Base-by-base conservation (phyloP, 2,329 filamentous ascomycete genomes). In the Blastomyces parvus region DNA sequence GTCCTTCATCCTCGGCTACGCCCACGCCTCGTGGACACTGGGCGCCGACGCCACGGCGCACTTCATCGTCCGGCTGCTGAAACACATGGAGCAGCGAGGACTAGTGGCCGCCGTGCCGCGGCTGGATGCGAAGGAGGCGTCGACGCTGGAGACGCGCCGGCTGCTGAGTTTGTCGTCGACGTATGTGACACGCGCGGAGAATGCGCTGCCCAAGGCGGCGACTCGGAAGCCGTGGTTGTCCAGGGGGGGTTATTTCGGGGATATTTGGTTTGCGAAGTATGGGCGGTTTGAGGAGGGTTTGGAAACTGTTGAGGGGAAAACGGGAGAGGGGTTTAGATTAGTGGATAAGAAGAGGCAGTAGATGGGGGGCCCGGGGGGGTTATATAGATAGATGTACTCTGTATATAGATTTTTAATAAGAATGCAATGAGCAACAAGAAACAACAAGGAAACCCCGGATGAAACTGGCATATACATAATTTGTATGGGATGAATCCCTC, bases 11-110 rank as follows among this genome's bases (percentile, higher is more conserved):
- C 73, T 79, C 59, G 78, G 78, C 0, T 80, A 79, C 63, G 75
- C 76, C 4, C 77, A 78, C 61, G 76, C 76, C 2, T 76, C 76
- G 5, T 80, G 78, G 78, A 79, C 78, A 0, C 69, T 79, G 5
- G 78, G 78, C 8, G 76, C 77, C 1, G 78, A 80, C 64, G 75
- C 77, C 3, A 77, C 77, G 1, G 76, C 76, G 3, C 71, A 72
- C 3, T 71, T 78, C n/a, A 66, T 77, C 60, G 70, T 69, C 25
- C 73, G 77, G 1, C 62, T 79, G 36, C 61, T 79, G 30, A 71
- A 73, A 62, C 65, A 69, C 2, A 64, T 78, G 64, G 68, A 73
- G 44, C 62, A 63, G n/a, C 67, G 67, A 0, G 69, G 72, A 50
- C 61, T 67, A 11, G 50, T 68, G 17, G 70, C 69, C 3, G 74